Evolutionary conservation across 2,329 filamentous ascomycete genomes (phyloP).

Genomic region (Monosporascus sp.): DNA sequence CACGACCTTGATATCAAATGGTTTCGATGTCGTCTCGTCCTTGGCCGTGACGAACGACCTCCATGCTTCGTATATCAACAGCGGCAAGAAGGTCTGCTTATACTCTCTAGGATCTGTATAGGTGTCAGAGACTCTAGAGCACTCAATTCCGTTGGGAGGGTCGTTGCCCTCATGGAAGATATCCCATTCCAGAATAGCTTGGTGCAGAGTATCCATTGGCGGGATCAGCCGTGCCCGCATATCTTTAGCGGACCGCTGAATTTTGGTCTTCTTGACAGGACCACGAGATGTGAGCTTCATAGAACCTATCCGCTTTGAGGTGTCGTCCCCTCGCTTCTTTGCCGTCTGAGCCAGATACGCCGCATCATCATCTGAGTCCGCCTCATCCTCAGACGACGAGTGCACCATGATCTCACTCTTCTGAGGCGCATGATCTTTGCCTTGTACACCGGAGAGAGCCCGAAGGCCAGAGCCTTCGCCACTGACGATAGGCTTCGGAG

Average conservation of each 20-base stretch:
- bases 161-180: slow-evolving; percentile 87
- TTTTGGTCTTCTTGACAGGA: slow-evolving; percentile 79
- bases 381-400: slow-evolving; percentile 70
- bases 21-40: slow-evolving; percentile 74
- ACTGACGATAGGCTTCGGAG: slow-evolving; percentile 49
- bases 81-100: slow-evolving; percentile 81
- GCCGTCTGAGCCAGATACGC: slow-evolving; percentile 44
- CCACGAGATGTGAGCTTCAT: slow-evolving; percentile 55
- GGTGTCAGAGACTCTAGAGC: slow-evolving; percentile 69
- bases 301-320: slow-evolving; percentile 42
- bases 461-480: slow-evolving; percentile 76
- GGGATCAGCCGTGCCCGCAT: slow-evolving; percentile 90
- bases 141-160: slow-evolving; percentile 71
- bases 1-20: slow-evolving; percentile 82
- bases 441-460: slow-evolving; percentile 62
- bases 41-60: slow-evolving; percentile 85
- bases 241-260: slow-evolving; percentile 80
- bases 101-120: slow-evolving; percentile 77
- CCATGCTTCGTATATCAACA: slow-evolving; percentile 92
- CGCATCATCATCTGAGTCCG: slow-evolving; percentile 57
- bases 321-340: slow-evolving; percentile 42
- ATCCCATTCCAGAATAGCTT: slow-evolving; percentile 86
- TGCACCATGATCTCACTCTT: slow-evolving; percentile 90
- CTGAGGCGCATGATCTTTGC: slow-evolving; percentile 70
- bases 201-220: slow-evolving; percentile 78